Conservation (phyloP, 1,139 yeast genomes). For the Yamadazyma oceani region DNA sequence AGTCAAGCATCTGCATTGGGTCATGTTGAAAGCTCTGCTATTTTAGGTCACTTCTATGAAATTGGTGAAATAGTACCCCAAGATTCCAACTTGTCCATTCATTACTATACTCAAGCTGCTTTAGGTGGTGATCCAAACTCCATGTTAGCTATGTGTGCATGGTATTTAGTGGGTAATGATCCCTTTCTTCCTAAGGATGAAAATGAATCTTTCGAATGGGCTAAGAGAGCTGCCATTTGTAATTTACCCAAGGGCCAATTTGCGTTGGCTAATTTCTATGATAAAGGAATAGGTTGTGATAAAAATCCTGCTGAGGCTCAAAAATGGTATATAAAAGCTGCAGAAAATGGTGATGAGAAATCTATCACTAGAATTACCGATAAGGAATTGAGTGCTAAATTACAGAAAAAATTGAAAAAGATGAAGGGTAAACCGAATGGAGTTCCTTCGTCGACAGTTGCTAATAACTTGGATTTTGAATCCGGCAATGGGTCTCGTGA, state of each 20-base stretch:
- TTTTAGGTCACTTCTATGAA: conserved; percentile 83
- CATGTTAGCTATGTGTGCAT: conserved; percentile 93
- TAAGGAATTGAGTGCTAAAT: conserved; percentile 30
- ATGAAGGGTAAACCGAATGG: conserved; percentile 13
- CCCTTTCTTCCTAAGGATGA: conserved; percentile 79
- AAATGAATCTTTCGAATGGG: conserved; percentile 93
- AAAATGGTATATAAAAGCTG: conserved; percentile 76
- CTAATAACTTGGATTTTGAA: conserved; percentile 9
- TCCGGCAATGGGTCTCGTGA: conserved; percentile 27
- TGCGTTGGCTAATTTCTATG: conserved; percentile 82
- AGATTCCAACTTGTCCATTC: conserved; percentile 83
- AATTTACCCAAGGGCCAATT: conserved; percentile 83
- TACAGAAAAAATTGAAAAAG: conserved; percentile 32
- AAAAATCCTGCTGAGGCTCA: conserved; percentile 58
- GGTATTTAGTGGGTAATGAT: conserved; percentile 92
- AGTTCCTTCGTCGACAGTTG: conserved; percentile 4
- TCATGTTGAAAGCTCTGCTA: conserved; percentile 75
- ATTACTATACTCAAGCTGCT: conserved; percentile 91
- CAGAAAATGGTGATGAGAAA: conserved; percentile 68
- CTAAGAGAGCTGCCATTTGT: conserved; percentile 74
- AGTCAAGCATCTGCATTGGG: conserved; percentile 90
- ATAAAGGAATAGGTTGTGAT: conserved; percentile 84
- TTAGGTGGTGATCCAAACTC: conserved; percentile 83
- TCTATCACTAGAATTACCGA: conserved; percentile 47
- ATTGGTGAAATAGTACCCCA: conserved; percentile 77